phyloP scores from a whole-genome alignment of 2,329 filamentous ascomycete genomes.

The Arachnomyces sp. region DNA sequence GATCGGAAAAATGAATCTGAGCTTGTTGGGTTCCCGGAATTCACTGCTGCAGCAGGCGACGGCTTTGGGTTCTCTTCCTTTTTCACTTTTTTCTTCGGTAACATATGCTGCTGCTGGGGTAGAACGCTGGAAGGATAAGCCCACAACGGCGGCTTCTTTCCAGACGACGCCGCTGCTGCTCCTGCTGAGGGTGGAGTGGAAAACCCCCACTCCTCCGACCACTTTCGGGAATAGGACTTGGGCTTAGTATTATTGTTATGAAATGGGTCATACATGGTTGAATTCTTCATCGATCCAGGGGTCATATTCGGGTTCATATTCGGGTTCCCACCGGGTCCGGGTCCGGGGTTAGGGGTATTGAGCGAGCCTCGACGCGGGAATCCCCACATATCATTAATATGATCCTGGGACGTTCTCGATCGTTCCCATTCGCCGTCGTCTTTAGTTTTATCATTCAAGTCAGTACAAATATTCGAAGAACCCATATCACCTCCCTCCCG shows the following conservation, averaged over 20 bases:
- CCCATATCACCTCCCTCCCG: background rate
- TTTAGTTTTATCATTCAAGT: background rate
- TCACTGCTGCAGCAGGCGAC: too few species aligned
- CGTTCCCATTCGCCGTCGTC: too few species aligned
- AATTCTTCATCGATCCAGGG: background rate
- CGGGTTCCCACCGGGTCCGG: too few species aligned
- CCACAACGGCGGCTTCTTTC: conserved; percentile 18
- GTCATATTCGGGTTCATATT: conserved; percentile 1
- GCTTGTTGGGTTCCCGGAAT: too few species aligned
- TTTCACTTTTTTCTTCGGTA: conserved; percentile 4
- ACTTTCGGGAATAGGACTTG: conserved; percentile 9
- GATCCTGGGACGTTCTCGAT: too few species aligned
- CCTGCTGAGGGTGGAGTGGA: conserved; percentile 5
- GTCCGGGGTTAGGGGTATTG: conserved; percentile 10
- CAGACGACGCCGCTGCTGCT: conserved; percentile 8
- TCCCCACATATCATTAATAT: conserved; percentile 6
- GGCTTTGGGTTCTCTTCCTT: background rate
- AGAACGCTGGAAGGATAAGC: conserved; percentile 20
- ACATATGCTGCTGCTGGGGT: conserved; percentile 12
- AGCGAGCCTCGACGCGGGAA: conserved; percentile 21
- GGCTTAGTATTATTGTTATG: conserved; percentile 4
- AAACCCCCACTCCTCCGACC: conserved; percentile 14
- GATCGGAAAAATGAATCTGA: too few species aligned
- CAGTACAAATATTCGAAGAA: conserved; percentile 7
- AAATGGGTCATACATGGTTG: conserved; percentile 14